These are phyloP conservation scores for Acorus gramineus DNA, from an alignment of 106 monocot genomes.

Conservation along the genomic window DNA sequence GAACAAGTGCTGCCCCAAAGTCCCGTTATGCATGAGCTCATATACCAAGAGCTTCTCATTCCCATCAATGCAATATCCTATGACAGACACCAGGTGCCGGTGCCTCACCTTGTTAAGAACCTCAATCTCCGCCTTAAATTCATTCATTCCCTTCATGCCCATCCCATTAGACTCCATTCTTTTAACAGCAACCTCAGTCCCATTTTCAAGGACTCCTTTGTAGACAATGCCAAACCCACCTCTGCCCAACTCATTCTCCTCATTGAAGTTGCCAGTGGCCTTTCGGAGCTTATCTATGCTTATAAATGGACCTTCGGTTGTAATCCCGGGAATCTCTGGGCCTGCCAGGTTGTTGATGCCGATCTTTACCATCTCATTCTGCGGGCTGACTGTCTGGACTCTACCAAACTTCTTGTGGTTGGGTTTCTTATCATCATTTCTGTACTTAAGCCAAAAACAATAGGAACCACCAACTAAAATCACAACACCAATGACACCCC, in stretches of 20 bases:
- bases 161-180: constrained; percentile 41
- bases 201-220: constrained; percentile 54
- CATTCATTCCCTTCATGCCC: constrained; percentile 68
- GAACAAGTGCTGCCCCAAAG: constrained; percentile 67
- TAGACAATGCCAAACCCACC: constrained; percentile 93
- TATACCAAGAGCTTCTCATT: constrained; percentile 80
- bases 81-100: constrained; percentile 62
- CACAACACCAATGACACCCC: constrained; percentile 16
- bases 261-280: constrained; percentile 68
- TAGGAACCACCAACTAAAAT: constrained; percentile 21
- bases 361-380: constrained; percentile 28
- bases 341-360: constrained; percentile 13
- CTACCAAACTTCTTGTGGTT: constrained; percentile 18
- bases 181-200: constrained; percentile 66
- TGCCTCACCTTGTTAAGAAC: constrained; percentile 77
- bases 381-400: constrained; percentile 23
- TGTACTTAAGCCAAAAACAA: constrained; percentile 8
- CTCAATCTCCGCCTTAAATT: constrained; percentile 79
- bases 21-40: constrained; percentile 84
- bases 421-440: constrained; percentile 19
- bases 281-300: constrained; percentile 44
- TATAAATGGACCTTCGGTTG: constrained; percentile 34
- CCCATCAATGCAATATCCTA: constrained; percentile 72
- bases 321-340: constrained; percentile 22
- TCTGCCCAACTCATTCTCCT: constrained; percentile 46